Base-by-base conservation (phyloP, 2,329 filamentous ascomycete species). In the Xylaria sp. region DNA sequence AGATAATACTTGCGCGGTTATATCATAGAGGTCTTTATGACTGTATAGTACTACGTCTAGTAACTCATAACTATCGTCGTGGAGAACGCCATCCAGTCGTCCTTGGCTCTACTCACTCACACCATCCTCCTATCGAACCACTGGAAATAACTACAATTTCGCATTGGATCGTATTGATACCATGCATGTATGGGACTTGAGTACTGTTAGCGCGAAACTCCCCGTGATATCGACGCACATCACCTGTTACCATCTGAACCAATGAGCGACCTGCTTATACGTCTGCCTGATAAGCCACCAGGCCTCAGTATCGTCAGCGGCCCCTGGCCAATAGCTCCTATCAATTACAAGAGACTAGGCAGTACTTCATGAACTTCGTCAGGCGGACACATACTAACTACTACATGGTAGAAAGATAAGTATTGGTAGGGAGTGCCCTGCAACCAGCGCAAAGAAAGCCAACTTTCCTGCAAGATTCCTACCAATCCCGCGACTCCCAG, bases 201-300 rank as follows among this genome's bases (percentile, higher is more conserved):
- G 9, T 2, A 16, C n/a, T 12, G 21, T 12, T 5, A 47, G 25
- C 9, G 21, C 13, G 10, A 4, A 42, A 37, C 10, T 42, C 13
- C 23, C 23, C 32, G 16, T 16, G 40, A 35, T 21, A 35, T 55
- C 13, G 29, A 54, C 42, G 35, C 21, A 48, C 37, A 9, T 63
- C 29, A 48, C 37, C 37, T 40, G 2, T 44, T 3, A 27, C 57
- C 18, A 25, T 35, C 32, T 25, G 65, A 61, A 59, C 79, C 79
- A 80, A 78, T 78, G 65, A 76, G 18, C 63, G 67, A 44, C 27
- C 32, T 25, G 70, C 10, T 70, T 78, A 79, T 79, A 63, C 71
- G 69, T 77, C 77, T 79, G 78, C 78, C 79, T 79, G 60, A 55
- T 70, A 71, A 65, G 64, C 69, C 65, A 63, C 66, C 57, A 66